Conservation (phyloP, 768 basidiomycete genomes). For the Phlebiopsis flavidoalba region DNA sequence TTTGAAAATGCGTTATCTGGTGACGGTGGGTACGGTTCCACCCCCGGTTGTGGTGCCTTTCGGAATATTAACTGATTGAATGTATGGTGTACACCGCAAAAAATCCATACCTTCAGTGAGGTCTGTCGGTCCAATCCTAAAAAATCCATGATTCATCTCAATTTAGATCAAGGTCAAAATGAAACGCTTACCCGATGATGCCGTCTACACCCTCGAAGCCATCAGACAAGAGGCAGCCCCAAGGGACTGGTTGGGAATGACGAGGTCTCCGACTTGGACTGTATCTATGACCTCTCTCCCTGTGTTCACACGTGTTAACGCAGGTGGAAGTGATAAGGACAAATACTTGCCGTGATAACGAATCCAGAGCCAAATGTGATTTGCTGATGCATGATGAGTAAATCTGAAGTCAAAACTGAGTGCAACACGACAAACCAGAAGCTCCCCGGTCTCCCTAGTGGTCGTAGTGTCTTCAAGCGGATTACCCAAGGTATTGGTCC, state of each 20-base stretch:
- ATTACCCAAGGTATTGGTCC: neutral
- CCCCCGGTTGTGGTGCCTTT: neutral
- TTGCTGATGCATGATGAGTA: conserved; percentile 22
- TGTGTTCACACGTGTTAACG: conserved; percentile 35
- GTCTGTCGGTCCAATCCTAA: conserved; percentile 51
- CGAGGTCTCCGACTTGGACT: conserved; percentile 35
- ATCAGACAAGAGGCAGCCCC: conserved; percentile 43
- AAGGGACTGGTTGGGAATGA: conserved; percentile 43
- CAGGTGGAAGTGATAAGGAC: no score
- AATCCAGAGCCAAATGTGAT: conserved; percentile 38
- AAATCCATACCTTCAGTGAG: conserved; percentile 44
- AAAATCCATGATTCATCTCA: no score
- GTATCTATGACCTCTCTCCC: conserved; percentile 36
- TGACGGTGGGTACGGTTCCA: conserved; percentile 30
- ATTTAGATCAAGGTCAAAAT: neutral
- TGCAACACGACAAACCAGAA: neutral
- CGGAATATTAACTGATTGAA: neutral
- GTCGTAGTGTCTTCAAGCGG: neutral
- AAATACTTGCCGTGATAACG: conserved; percentile 17
- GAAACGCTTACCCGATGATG: conserved; percentile 37
- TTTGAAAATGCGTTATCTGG: conserved; percentile 43
- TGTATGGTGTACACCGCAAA: neutral
- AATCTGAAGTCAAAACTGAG: neutral
- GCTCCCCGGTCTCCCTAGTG: neutral
- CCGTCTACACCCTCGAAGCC: conserved; percentile 51